Conservation (phyloP, 208 protist species). For the Leishmania major region DNA sequence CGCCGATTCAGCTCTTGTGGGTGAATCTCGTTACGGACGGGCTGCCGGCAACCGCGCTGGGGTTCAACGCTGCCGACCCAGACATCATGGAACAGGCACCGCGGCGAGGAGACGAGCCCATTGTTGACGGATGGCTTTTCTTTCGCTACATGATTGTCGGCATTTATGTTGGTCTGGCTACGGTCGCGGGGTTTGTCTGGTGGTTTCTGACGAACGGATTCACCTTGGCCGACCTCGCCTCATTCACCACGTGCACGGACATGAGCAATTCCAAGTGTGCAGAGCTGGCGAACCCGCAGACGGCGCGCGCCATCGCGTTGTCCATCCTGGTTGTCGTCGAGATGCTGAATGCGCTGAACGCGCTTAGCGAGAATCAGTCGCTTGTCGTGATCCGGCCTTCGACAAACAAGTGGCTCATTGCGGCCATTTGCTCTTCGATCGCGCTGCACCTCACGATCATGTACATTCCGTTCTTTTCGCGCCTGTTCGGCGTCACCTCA, state of each 20-base stretch:
- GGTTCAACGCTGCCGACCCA: conserved; percentile 90
- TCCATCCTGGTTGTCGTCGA: conserved; percentile 95
- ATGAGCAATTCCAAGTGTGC: conserved; percentile 56
- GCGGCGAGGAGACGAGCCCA: conserved; percentile 81
- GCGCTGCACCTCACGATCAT: conserved; percentile 92
- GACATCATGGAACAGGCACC: conserved; percentile 93
- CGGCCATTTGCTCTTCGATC: conserved; percentile 85
- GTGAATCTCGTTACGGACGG: conserved; percentile 99
- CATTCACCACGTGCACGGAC: conserved; percentile 57
- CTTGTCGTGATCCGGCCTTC: conserved; percentile 67
- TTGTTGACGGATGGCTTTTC: conserved; percentile 88
- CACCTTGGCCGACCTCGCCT: conserved; percentile 61
- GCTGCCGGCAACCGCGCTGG: conserved; percentile 96
- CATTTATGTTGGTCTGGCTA: conserved; percentile 84
- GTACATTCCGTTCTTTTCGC: conserved; percentile 89
- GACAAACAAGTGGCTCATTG: conserved; percentile 82
- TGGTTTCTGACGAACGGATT: conserved; percentile 88
- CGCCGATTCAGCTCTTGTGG: conserved; percentile 98
- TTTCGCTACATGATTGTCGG: conserved; percentile 86
- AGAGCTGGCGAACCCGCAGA: conserved; percentile 59
- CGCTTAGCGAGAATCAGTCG: conserved; percentile 94
- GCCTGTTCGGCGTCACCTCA: conserved; percentile 86
- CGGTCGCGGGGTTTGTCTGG: conserved; percentile 80
- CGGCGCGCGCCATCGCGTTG: conserved; percentile 87
- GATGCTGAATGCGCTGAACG: conserved; percentile 96